Evolutionary conservation across 805 yeast species (phyloP), one percentile per base, ranked within the genome.

Genomic region (Schwanniomyces polymorphus): DNA sequence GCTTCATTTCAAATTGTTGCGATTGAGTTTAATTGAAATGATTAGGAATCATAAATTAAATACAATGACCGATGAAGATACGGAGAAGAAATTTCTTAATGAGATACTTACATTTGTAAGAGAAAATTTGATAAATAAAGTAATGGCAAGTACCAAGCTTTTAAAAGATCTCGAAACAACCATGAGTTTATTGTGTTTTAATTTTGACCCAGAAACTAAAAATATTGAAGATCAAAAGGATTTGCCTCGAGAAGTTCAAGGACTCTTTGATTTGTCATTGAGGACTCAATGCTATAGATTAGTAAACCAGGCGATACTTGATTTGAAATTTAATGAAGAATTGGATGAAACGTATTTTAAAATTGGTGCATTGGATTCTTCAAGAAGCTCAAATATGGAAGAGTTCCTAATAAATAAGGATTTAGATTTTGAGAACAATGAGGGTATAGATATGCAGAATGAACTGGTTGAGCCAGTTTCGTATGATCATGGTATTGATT

Each of bases 1-100:
- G 25, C 67, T 89, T 23, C 89, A 89, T 63, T 90, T 89, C 68
- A 80, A 85, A 58, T 68, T 91, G 33, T 67, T 90, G 48, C 74
- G 91, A 42, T 69, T 90, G 52, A 86, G 85, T 56, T 70, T 91
- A 53, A 84, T 90, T 31, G 97, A 91, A 64, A 82, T 87, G 81
- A 89, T 91, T 31, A 68, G 92, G 33, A 60, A 60, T n/a, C 81
- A 82, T 27, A 63, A 62, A 40, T 44, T 60, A 6, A 40, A 44
- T 8, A 48, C 48, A n/a, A 41, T 35, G 18, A 34, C 38, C 14
- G 48, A 44, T 18, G 44, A 53, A 41, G 61, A 56, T 6, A 63
- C 64, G 39, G 81, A 80, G 33, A 71, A 74, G 45, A 60, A 64
- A 25, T 86, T 85, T 52, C 72, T 86, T 37, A 64, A 78, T 46